Base-by-base conservation (phyloP, 176 grass and related monocot genomes). In the Eremochloa ophiuroides region DNA sequence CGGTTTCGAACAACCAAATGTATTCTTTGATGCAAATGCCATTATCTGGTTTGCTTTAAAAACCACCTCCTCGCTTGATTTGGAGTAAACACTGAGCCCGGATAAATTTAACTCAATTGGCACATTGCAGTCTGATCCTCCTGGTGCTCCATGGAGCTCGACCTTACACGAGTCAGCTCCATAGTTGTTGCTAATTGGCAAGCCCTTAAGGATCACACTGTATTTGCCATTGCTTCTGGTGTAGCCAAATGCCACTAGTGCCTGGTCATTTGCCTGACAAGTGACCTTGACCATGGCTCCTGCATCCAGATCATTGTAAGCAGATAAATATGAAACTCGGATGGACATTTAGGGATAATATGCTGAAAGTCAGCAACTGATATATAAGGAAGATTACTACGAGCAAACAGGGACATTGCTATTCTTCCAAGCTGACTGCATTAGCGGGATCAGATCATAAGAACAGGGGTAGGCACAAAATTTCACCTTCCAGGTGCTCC, bases 241-340 rank as follows among this genome's bases (percentile, higher is more conserved):
- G 69, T 87, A 88, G 62, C 89, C 86, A n/a, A 87, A 92, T 62
- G 85, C 78, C 41, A 92, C 87, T 25, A 90, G 47, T 73, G 85
- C 87, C 42, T 90, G 73, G 8, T 88, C 73, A 71, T 91, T 84
- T 12, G 74, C 81, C 70, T 82, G 88, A 38, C 93, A 94, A 76
- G 93, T 94, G 42, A 94, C 87, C 90, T 94, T 94, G 61, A 94
- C 82, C 67, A 80, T 80, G 61, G 93, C 87, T 78, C 81, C 89
- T 92, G 84, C 62, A 30, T n/a, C 26, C 59, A 82, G 23, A 62
- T 56, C 22, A 63, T 47, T 22, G 71, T 69, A n/a, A 72, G 25
- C 42, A 65, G 59, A 60, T 58, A 41, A 47, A 41, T 61, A 74
- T 59, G 17, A 40, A 69, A 68, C 7, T 0, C 33, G 83, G 27